Base-by-base conservation (phyloP, 257 asterid species). In the Ocimum tenuiflorum region DNA sequence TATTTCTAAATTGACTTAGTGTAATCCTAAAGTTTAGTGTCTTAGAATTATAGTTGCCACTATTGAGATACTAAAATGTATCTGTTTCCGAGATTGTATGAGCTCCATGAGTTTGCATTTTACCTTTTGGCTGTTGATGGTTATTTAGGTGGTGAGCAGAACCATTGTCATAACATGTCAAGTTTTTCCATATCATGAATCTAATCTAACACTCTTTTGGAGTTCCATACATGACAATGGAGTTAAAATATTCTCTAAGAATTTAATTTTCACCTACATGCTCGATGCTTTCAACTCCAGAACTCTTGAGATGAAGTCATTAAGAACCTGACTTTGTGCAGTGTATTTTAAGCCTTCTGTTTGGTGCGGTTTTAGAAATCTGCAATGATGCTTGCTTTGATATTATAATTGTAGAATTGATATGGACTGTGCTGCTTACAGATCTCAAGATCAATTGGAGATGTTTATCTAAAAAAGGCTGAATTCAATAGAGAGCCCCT, bases 371-470 rank as follows among this genome's bases (percentile, higher is more conserved):
- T 1, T 31, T 31, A 31, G 36, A 4, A 31, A 31, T 24, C 36
- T 31, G 6, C 6, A 31, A 31, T 31, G 36, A 31, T 31, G 36
- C n/a, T n/a, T 14, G 31, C 31, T 27, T 14, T n/a, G 36, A 19
- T 20, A 12, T 39, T 5, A 39, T 20, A 35, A 13, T 36, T 39
- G 13, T 70, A 47, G 51, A 14, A 24, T 61, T 73, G 19, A 23
- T 63, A 56, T 49, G 13, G 43, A 15, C 33, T 58, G 27, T 63
- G 76, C 63, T 58, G 45, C 42, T 69, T 69, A 29, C 83, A 84
- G 86, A 60, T 80, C 73, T 80, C 91, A 39, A 83, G 86, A 67
- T 85, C 91, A 54, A 85, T 85, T 57, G 91, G 91, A 70, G 91
- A 85, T 31, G 86, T 85, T 66, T 85, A 85, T 69, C 64, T 85